Conservation (phyloP, 495 filamentous ascomycete genomes). For the Jackrogersella minutella region DNA sequence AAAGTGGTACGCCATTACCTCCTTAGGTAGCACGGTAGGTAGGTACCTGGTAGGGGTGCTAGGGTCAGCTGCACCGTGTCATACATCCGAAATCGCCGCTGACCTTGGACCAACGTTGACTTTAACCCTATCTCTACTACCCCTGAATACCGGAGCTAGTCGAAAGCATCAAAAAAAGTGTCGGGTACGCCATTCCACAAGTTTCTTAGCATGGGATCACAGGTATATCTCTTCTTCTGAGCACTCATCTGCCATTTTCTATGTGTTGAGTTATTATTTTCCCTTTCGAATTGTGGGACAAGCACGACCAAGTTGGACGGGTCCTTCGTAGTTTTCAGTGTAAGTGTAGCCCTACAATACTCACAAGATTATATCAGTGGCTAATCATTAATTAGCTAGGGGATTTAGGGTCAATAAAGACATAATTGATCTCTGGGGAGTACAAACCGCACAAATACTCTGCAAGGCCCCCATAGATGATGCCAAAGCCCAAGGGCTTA, state of each 20-base stretch:
- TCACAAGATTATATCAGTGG: neutral
- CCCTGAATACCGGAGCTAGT: slow-evolving; percentile 8
- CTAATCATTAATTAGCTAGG: neutral
- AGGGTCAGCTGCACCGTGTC: too few relatives aligned
- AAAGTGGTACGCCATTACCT: too few relatives aligned
- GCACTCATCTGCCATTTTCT: slow-evolving; percentile 7
- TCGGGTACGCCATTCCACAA: neutral
- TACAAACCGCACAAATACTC: neutral
- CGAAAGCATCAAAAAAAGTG: neutral
- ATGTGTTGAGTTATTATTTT: neutral
- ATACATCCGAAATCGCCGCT: too few relatives aligned
- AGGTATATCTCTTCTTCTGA: neutral
- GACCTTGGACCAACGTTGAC: too few relatives aligned
- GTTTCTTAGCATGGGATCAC: neutral
- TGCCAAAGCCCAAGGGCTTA: neutral
- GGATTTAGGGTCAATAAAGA: neutral
- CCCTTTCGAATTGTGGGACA: slow-evolving; percentile 8
- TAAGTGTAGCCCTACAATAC: neutral
- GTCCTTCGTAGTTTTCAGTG: neutral
- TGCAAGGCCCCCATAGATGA: neutral
- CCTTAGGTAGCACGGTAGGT: too few relatives aligned
- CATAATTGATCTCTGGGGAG: neutral
- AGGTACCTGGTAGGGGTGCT: too few relatives aligned
- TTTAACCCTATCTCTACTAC: too few relatives aligned
- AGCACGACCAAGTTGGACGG: neutral